A percentile compares a stretch with the other conserved stretches of the same genome.
These are phyloP conservation scores for Raffaelea ambrosiae DNA, from an alignment of 2,329 filamentous ascomycete species.

Conservation along the genomic window DNA sequence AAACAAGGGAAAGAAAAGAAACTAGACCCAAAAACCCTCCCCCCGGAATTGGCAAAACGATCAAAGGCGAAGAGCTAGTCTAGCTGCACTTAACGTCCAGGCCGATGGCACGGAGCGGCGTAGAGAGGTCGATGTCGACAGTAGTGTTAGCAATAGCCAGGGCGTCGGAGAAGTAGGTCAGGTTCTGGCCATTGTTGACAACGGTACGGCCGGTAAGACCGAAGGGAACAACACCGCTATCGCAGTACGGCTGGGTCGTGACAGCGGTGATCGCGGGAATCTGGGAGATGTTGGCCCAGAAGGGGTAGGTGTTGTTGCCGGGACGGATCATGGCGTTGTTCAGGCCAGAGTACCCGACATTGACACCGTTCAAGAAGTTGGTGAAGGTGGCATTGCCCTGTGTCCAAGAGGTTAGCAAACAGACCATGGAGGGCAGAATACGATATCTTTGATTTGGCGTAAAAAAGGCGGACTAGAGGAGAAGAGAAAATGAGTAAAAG, in stretches of 20 bases:
- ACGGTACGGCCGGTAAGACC: constrained; percentile 45
- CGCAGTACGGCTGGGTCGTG: constrained; percentile 37
- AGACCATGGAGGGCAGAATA: too few relatives aligned
- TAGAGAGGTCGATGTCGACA: constrained; percentile 42
- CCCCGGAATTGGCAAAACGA: background rate
- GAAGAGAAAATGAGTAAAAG: background rate
- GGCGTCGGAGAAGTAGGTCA: constrained; percentile 49
- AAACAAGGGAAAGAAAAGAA: too few relatives aligned
- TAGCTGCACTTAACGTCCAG: constrained; percentile 18
- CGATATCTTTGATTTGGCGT: background rate
- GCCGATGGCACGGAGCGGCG: constrained; percentile 28
- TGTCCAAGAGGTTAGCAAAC: background rate
- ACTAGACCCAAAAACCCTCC: too few relatives aligned
- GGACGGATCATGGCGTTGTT: constrained; percentile 50
- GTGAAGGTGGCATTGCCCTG: constrained; percentile 56
- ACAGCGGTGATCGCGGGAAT: constrained; percentile 35
- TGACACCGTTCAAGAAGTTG: constrained; percentile 42
- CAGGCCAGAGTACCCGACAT: constrained; percentile 49
- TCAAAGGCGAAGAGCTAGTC: background rate
- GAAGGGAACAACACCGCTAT: constrained; percentile 45
- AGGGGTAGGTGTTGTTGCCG: constrained; percentile 46
- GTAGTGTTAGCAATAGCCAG: constrained; percentile 42
- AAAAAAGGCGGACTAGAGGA: background rate
- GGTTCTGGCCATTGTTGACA: constrained; percentile 37
- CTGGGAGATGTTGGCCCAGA: constrained; percentile 47